Percentiles rank a stretch among this genome's conserved stretches.
Evolutionary conservation across 2,329 filamentous ascomycete species (phyloP).

Genomic region (Colletotrichum karsti): DNA sequence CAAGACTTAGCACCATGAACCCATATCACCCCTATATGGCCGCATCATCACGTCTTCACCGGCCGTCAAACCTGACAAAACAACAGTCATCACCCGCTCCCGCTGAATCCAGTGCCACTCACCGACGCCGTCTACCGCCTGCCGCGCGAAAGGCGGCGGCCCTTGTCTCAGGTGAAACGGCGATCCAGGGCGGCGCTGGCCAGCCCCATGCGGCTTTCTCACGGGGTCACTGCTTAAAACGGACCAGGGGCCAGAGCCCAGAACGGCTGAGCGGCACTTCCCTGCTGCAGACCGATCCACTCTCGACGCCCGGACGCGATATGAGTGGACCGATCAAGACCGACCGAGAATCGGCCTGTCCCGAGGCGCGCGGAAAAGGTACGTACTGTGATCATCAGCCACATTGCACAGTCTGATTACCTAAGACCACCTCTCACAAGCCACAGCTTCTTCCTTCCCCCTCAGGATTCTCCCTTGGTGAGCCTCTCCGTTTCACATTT

Average conservation of each 20-base stretch:
- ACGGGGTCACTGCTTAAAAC: background rate
- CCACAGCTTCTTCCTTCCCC: background rate
- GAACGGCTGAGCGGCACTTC: too few relatives aligned
- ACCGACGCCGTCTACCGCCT: background rate
- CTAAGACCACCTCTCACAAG: background rate
- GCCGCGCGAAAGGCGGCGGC: slow-evolving; percentile 13
- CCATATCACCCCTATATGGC: background rate
- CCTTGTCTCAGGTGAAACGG: slow-evolving; percentile 30
- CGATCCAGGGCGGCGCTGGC: slow-evolving; percentile 8
- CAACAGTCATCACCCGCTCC: background rate
- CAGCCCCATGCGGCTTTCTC: background rate
- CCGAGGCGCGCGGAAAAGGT: background rate
- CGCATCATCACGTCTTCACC: background rate
- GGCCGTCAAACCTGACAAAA: background rate
- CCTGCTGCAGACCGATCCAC: background rate
- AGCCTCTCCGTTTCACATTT: slow-evolving; percentile 9
- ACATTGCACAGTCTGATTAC: background rate
- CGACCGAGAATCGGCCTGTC: background rate
- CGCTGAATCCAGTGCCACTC: background rate
- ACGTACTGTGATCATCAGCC: background rate
- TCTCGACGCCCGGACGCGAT: background rate
- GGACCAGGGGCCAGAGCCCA: too few relatives aligned
- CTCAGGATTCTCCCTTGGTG: background rate
- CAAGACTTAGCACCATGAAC: background rate
- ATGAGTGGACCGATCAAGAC: background rate